These are phyloP conservation scores for Phlyctochytrium bullatum DNA, from an alignment of 192 early-diverging fungal species.

Conservation along the genomic window DNA sequence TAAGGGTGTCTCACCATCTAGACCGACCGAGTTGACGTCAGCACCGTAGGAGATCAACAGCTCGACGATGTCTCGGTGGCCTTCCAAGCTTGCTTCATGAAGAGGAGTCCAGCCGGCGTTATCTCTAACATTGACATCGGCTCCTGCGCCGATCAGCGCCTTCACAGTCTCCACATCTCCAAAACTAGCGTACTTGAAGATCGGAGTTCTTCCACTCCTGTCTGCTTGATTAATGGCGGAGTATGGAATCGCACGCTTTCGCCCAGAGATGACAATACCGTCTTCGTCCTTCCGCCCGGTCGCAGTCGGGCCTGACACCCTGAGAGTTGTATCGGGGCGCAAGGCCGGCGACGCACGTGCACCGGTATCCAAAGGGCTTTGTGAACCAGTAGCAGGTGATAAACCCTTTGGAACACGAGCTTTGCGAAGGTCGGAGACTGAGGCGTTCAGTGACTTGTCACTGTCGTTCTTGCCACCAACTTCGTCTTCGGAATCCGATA, in stretches of 20 bases:
- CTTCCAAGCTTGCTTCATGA: constrained; percentile 54
- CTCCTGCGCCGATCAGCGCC: constrained; percentile 45
- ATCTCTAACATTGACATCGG: constrained; percentile 46
- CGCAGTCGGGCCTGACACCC: too few relatives aligned
- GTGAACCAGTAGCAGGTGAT: too few relatives aligned
- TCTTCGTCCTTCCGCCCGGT: background rate
- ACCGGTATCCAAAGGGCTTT: too few relatives aligned
- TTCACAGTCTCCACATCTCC: constrained; percentile 40
- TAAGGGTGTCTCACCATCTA: constrained; percentile 55
- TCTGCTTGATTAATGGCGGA: constrained; percentile 40
- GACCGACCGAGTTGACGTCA: constrained; percentile 47
- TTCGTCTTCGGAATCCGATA: too few relatives aligned
- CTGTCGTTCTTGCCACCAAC: too few relatives aligned
- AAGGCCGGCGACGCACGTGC: too few relatives aligned
- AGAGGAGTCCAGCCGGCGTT: constrained; percentile 59
- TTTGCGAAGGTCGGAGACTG: too few relatives aligned
- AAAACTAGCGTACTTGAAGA: constrained; percentile 39
- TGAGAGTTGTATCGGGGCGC: too few relatives aligned
- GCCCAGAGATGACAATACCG: constrained; percentile 2
- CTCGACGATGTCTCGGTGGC: constrained; percentile 34
- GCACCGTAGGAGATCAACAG: constrained; percentile 50
- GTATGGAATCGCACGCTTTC: constrained; percentile 8
- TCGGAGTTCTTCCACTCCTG: constrained; percentile 42
- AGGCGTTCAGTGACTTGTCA: too few relatives aligned
- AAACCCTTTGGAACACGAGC: too few relatives aligned